Evolutionary conservation across 805 yeast species (phyloP), one percentile per base, ranked within the genome.

Genomic region (Citeromyces matritensis): DNA sequence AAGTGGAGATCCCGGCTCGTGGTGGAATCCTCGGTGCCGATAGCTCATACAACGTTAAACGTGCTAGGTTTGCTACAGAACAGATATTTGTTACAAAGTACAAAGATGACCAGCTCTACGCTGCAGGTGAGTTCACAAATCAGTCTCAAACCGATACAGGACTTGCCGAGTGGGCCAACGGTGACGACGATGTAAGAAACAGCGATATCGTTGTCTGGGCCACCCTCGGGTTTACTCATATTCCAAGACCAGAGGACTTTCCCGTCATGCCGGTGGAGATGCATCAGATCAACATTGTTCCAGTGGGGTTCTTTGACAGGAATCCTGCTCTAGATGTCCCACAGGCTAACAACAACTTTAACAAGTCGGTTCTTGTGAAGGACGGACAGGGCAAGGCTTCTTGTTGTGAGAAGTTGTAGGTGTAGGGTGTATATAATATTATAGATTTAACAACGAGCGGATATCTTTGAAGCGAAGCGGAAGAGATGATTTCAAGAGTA

Each of bases 211-310:
- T 80, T 37, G 76, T 80, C 28, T 80, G 88, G 86, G 79, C 81
- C 40, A 79, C 91, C 29, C 51, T 80, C 49, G 85, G 83, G 17
- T 67, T 80, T 58, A 80, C 88, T 3, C 93, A 80, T 49, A 69
- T 79, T 44, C 91, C 91, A 44, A 67, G 82, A 46, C 73, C 76
- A 24, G 93, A 80, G 57, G 88, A 80, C 53, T 80, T 81, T 77
- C 93, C 93, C 30, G 86, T 80, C 32, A 80, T 80, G 93, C 86
- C 91, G 23, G 81, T 76, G 35, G 93, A 80, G 56, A 73, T 73
- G 39, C 73, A 77, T 58, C 70, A 65, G 44, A 73, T 79, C 42
- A 63, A 69, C 36, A 63, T 80, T 35, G 63, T 65, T 29, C 93
- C 93, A 33, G 60, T 68, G 43, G 79, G 81, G 35, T 80, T 80